Evolutionary conservation across 805 yeast species (phyloP).

Genomic region (Zygoascus tannicola): DNA sequence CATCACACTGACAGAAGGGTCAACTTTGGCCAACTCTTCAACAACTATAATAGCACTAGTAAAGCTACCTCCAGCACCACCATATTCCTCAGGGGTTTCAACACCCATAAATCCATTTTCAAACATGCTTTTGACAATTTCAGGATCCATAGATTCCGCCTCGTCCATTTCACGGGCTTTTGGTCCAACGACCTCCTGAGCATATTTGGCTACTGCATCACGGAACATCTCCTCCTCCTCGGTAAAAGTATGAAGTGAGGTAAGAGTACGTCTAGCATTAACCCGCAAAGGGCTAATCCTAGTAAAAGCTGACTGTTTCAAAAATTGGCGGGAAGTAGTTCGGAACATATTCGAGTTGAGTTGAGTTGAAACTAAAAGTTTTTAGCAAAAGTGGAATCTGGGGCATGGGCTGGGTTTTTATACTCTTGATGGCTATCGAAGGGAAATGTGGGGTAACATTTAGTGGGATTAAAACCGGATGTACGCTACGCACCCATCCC

Average conservation of each 20-base stretch:
- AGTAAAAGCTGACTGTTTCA: no score
- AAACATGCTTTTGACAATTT: conserved; percentile 26
- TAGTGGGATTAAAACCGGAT: no score
- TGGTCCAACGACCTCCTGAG: conserved; percentile 33
- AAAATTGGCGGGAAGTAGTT: no score
- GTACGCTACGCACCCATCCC: no score
- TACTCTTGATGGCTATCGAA: no score
- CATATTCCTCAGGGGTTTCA: conserved; percentile 38
- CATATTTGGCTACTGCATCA: conserved; percentile 32
- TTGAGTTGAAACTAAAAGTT: no score
- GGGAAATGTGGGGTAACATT: no score
- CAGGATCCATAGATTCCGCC: conserved; percentile 28
- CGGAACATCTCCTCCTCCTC: conserved; percentile 36
- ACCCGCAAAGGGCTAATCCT: not conserved
- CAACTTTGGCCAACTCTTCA: conserved; percentile 37
- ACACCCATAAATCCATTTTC: conserved; percentile 38
- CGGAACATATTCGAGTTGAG: no score
- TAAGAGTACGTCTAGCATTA: not conserved
- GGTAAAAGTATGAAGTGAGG: conserved; percentile 19
- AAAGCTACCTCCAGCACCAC: conserved; percentile 38
- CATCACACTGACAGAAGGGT: conserved; percentile 34
- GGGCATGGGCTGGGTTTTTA: no score
- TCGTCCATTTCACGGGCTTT: conserved; percentile 33
- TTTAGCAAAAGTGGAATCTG: no score
- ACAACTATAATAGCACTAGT: conserved; percentile 37